These are phyloP conservation scores for Pseudopediastrum boryanum DNA, from an alignment of 139 green algal genomes.

Conservation along the genomic window DNA sequence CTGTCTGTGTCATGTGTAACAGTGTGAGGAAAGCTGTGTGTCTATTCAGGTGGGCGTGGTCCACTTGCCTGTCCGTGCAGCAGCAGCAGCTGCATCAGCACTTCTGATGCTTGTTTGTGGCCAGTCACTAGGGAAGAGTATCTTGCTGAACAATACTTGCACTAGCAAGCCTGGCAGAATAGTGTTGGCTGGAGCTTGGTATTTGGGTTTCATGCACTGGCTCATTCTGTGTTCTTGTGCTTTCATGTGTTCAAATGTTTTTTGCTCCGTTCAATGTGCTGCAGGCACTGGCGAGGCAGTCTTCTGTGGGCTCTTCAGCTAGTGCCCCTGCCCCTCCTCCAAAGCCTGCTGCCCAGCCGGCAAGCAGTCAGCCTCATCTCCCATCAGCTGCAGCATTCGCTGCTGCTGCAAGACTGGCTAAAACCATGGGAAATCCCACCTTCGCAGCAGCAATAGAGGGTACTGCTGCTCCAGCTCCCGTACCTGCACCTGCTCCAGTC, in stretches of 20 bases:
- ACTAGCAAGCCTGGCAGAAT: neutral
- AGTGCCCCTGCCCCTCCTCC: no score
- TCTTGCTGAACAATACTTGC: neutral
- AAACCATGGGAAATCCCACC: neutral
- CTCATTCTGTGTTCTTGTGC: neutral
- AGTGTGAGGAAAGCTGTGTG: no score
- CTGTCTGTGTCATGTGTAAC: no score
- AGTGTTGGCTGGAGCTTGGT: no score
- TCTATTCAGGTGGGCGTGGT: no score
- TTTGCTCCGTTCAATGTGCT: neutral
- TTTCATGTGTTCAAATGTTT: neutral
- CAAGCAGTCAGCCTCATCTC: neutral
- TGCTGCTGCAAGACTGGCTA: neutral
- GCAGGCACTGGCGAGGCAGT: constrained; percentile 5
- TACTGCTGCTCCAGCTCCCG: neutral
- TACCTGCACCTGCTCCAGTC: neutral
- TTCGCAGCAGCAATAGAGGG: neutral
- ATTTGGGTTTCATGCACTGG: neutral
- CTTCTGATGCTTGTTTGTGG: neutral
- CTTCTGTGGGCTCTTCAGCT: constrained; percentile 2
- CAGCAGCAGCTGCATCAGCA: no score
- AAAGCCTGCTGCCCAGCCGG: no score
- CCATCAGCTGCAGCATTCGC: neutral
- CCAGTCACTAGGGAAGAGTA: constrained; percentile 7
- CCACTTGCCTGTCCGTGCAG: no score